Conservation (phyloP, 805 yeast genomes). For the Myxozyma geophila region DNA sequence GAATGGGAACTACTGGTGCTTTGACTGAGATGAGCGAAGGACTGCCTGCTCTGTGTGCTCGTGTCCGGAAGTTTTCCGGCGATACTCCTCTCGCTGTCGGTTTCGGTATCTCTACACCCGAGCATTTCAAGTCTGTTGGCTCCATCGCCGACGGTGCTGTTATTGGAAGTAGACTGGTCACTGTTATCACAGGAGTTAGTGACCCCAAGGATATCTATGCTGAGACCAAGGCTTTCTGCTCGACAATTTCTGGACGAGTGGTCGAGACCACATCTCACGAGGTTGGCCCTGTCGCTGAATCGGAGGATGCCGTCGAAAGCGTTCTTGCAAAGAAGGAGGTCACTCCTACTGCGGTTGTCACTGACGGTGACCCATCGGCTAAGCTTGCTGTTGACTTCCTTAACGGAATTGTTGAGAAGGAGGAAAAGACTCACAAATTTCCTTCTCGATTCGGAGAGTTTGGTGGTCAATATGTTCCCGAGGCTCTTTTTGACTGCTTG, state of each 20-base stretch:
- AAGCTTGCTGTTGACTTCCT: constrained; percentile 28
- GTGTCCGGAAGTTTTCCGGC: constrained; percentile 76
- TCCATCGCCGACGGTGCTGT: constrained; percentile 91
- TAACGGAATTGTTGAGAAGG: constrained; percentile 20
- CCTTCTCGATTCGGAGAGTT: constrained; percentile 87
- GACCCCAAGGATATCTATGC: constrained; percentile 58
- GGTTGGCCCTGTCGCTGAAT: constrained; percentile 43
- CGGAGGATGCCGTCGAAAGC: constrained; percentile 36
- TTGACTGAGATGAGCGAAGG: constrained; percentile 64
- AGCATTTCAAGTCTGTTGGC: constrained; percentile 83
- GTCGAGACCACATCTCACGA: constrained; percentile 20
- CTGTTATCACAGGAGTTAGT: constrained; percentile 60
- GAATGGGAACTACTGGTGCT: constrained; percentile 99
- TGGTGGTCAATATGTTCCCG: constrained; percentile 99
- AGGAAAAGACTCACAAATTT: constrained; percentile 28
- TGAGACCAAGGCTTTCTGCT: constrained; percentile 65
- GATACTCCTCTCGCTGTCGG: constrained; percentile 92
- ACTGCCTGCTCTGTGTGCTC: constrained; percentile 67
- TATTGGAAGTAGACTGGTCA: constrained; percentile 85
- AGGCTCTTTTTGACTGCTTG: constrained; percentile 88
- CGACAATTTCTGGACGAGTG: constrained; percentile 25
- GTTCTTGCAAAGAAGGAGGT: constrained; percentile 14
- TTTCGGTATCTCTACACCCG: constrained; percentile 93
- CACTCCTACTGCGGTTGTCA: constrained; percentile 38
- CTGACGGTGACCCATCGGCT: constrained; percentile 48